phyloP scores from a whole-genome alignment of 2,329 filamentous ascomycete genomes.

The Pseudogymnoascus sp. region DNA sequence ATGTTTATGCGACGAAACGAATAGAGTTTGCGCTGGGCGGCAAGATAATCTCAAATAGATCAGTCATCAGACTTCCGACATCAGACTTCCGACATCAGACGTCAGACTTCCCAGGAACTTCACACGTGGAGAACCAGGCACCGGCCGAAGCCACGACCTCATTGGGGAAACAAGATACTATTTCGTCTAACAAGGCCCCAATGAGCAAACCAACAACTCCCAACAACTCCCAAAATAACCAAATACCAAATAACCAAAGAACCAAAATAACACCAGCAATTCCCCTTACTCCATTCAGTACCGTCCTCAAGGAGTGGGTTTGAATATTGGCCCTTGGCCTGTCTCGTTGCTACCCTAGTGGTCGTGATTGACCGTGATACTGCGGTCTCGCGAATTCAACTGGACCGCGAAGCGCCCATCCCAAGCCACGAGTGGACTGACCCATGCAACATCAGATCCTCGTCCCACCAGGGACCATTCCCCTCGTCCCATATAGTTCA shows the following conservation, averaged over 20 bases:
- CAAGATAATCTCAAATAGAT: conserved; percentile 1
- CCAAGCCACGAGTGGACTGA: background rate
- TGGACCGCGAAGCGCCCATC: conserved; percentile 1
- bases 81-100: background rate
- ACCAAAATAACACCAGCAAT: conserved; percentile 5
- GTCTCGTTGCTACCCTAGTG: conserved; percentile 2
- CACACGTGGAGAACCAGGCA: background rate
- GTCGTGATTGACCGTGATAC: background rate
- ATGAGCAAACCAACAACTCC: background rate
- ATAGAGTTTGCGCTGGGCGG: conserved; percentile 7
- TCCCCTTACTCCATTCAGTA: background rate
- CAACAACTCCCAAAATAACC: background rate
- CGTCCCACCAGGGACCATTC: background rate
- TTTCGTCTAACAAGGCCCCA: background rate
- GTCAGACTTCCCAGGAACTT: background rate
- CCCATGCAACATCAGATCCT: conserved; percentile 1
- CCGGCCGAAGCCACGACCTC: background rate
- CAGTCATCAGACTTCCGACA: background rate
- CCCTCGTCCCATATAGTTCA: background rate
- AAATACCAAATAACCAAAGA: background rate
- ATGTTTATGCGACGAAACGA: conserved; percentile 11
- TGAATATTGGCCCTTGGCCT: conserved; percentile 2
- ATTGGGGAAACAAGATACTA: background rate
- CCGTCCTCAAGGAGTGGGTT: background rate
- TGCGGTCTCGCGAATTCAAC: background rate